Evolutionary conservation across 768 basidiomycete genomes (phyloP), one percentile per base, ranked within the genome.

Genomic region (Phlebiopsis flavidoalba): DNA sequence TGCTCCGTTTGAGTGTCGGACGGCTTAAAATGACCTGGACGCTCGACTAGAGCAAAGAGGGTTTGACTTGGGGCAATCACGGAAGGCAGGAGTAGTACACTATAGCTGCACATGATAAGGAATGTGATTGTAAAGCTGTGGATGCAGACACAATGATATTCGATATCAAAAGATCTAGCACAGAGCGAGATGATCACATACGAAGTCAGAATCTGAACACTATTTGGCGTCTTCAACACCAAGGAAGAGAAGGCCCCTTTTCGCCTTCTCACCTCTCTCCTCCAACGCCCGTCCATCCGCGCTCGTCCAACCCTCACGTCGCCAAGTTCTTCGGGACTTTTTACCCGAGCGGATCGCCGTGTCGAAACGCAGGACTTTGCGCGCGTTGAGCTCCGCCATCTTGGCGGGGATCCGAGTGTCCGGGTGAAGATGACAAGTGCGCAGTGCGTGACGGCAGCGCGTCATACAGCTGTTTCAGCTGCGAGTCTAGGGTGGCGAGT

Each of bases 221-320:
- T 54, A 60, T 24, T 60, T 60, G 5, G 60, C 55, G 48, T 65
- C 61, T 63, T 80, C 81, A 57, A 91, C 76, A 7, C 87, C 83
- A 58, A 95, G 77, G 72, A 98, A 97, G 69, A 93, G 74, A 72
- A 97, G 73, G 0, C 95, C 96, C 59, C 87, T 79, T 76, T 89
- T 87, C 45, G 92, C 87, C 64, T 85, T 77, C 74, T 88, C 89
- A 5, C 91, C 90, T 43, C 83, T 87, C 68, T 84, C 87, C 73
- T 95, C 91, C 52, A 98, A 75, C 63, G 84, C 85, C 59, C 93
- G 76, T 49, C 81, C 93, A 66, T 98, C 91, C 43, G 80, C 79
- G 6, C 79, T 79, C 57, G 84, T 87, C 95, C 95, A 98, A 75
- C 80, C 80, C 46, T 79, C 77, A 60, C 82, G 84, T 7, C 73